Evolutionary conservation across 768 basidiomycete genomes (phyloP).

Genomic region (Stropharia rugosoannulata): DNA sequence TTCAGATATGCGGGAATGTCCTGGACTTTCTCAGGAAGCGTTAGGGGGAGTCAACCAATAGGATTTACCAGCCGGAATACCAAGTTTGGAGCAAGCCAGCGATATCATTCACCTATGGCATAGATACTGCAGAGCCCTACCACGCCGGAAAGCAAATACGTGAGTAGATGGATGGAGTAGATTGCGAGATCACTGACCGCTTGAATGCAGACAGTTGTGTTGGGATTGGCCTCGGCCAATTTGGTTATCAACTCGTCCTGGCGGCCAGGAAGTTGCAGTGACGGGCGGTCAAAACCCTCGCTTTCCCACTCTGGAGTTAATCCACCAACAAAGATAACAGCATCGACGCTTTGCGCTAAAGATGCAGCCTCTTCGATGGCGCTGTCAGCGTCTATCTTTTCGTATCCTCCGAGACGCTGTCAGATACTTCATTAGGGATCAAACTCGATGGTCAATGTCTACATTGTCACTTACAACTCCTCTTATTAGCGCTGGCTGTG

Average conservation of each 20-base stretch:
- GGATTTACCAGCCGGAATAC: conserved; percentile 66
- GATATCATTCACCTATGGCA: conserved; percentile 70
- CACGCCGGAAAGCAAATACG: conserved; percentile 3
- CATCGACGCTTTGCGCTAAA: conserved; percentile 53
- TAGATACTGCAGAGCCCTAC: conserved; percentile 67
- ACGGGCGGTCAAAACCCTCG: conserved; percentile 71
- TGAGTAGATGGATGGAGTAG: background rate
- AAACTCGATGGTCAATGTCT: background rate
- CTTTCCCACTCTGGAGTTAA: conserved; percentile 74
- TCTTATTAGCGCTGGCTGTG: conserved; percentile 68
- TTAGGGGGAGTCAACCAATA: conserved; percentile 55
- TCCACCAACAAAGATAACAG: conserved; percentile 58
- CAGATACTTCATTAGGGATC: background rate
- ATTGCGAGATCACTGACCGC: conserved; percentile 38
- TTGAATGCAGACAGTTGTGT: conserved; percentile 61
- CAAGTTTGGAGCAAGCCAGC: conserved; percentile 59
- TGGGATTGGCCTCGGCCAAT: conserved; percentile 53
- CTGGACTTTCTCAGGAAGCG: conserved; percentile 56
- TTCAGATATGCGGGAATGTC: conserved; percentile 65
- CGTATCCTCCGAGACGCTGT: conserved; percentile 66
- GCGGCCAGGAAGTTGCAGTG: conserved; percentile 55
- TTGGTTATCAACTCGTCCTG: conserved; percentile 58
- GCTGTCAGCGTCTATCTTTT: conserved; percentile 55
- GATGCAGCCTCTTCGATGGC: conserved; percentile 57
- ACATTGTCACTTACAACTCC: conserved; percentile 49